These are phyloP conservation scores for Eurotiales sp. DNA, from an alignment of 2,329 filamentous ascomycete genomes.

Conservation along the genomic window DNA sequence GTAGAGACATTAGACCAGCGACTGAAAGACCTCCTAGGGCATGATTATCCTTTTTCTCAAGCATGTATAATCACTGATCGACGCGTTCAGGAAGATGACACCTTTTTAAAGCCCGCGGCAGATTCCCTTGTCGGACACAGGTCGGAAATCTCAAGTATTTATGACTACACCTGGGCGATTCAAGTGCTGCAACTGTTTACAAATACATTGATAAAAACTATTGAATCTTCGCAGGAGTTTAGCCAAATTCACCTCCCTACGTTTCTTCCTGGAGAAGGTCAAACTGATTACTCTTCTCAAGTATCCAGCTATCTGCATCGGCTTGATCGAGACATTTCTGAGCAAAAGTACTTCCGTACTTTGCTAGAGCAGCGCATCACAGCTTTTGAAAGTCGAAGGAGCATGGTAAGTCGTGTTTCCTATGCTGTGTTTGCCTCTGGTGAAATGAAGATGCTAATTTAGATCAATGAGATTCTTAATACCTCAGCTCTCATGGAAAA, in stretches of 20 bases:
- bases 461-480: neutral
- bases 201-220: neutral
- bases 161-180: slow-evolving; percentile 8
- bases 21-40: neutral
- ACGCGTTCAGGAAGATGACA: neutral
- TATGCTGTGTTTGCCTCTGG: too few species aligned
- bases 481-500: slow-evolving; percentile 7
- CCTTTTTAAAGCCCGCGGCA: slow-evolving; percentile 2
- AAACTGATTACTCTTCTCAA: neutral
- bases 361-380: slow-evolving; percentile 2
- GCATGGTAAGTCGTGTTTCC: neutral
- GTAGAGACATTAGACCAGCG: slow-evolving; percentile 1
- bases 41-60: neutral
- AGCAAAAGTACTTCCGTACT: slow-evolving; percentile 5
- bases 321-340: slow-evolving; percentile 1
- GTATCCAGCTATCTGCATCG: slow-evolving; percentile 2
- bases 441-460: neutral
- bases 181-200: slow-evolving; percentile 5
- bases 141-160: neutral
- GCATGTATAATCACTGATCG: neutral
- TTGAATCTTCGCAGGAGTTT: slow-evolving; percentile 3
- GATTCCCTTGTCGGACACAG: neutral
- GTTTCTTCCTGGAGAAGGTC: neutral
- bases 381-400: neutral
- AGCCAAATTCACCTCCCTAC: neutral